Percentiles rank a stretch among this genome's conserved stretches.
phyloP scores from a whole-genome alignment of 139 green algal genomes.

The Zygnema cylindricum region DNA sequence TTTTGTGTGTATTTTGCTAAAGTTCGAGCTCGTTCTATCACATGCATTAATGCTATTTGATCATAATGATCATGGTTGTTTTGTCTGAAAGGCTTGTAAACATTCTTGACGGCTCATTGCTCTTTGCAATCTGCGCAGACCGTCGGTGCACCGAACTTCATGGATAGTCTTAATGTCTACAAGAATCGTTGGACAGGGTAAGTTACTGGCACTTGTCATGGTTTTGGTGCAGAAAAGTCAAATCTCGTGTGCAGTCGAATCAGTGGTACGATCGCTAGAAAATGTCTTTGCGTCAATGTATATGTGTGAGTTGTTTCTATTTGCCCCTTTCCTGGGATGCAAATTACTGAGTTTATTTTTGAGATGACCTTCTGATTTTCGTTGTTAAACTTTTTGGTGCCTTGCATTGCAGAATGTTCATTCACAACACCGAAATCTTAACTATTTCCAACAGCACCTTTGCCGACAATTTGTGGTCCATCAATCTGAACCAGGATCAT shows the following conservation, averaged over 20 bases:
- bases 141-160: neutral
- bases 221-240: too few relatives aligned
- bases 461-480: conserved; percentile 13
- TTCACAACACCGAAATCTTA: conserved; percentile 20
- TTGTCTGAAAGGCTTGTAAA: too few relatives aligned
- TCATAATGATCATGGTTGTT: too few relatives aligned
- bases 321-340: too few relatives aligned
- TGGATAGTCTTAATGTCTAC: neutral
- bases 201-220: neutral
- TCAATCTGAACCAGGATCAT: conserved; percentile 21
- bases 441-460: neutral
- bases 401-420: conserved; percentile 21
- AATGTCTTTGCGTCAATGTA: too few relatives aligned
- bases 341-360: conserved; percentile 5
- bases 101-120: too few relatives aligned
- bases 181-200: conserved; percentile 29
- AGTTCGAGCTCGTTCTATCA: too few relatives aligned
- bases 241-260: too few relatives aligned
- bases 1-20: conserved; percentile 7
- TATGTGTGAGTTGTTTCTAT: too few relatives aligned
- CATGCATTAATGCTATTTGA: too few relatives aligned
- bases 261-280: too few relatives aligned
- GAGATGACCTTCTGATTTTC: neutral
- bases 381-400: neutral
- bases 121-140: neutral